Conservation (phyloP, 1,284 basidiomycete genomes). For the Caloboletus inedulis region DNA sequence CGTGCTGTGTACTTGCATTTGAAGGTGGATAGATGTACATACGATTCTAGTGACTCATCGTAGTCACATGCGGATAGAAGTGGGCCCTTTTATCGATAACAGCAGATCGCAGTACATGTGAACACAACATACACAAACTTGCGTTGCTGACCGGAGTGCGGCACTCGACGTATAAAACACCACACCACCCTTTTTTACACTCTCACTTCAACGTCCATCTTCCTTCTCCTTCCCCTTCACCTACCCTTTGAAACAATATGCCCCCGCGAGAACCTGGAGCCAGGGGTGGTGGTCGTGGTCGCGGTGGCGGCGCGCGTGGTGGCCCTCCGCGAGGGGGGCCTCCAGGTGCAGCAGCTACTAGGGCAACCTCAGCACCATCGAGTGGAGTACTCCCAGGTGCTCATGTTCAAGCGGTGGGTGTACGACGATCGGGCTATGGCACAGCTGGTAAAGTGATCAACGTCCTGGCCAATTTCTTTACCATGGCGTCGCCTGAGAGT, state of each 20-base stretch:
- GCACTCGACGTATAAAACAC: constrained; percentile 21
- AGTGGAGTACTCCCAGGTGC: constrained; percentile 33
- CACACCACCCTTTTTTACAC: constrained; percentile 1
- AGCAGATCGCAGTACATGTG: constrained; percentile 3
- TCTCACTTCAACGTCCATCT: constrained; percentile 25
- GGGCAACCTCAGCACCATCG: constrained; percentile 32
- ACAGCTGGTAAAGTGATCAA: constrained; percentile 47
- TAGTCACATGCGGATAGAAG: not conserved
- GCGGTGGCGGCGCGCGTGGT: constrained; percentile 27
- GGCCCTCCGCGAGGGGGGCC: constrained; percentile 29
- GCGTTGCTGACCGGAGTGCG: not conserved
- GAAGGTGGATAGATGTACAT: constrained; percentile 6
- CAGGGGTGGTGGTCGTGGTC: constrained; percentile 24
- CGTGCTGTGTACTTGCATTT: constrained; percentile 2
- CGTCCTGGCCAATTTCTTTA: constrained; percentile 67
- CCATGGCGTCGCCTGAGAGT: constrained; percentile 52
- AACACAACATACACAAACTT: constrained; percentile 34
- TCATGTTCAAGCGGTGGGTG: constrained; percentile 59
- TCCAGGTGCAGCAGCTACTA: constrained; percentile 33
- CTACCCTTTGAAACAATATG: constrained; percentile 17
- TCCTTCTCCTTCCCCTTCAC: not conserved
- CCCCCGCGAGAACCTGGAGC: constrained; percentile 25
- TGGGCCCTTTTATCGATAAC: constrained; percentile 24
- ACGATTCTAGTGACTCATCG: too few species aligned
- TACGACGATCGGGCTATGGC: constrained; percentile 62